These are phyloP conservation scores for Scytalidium lignicola DNA, from an alignment of 2,329 filamentous ascomycete species.

Conservation along the genomic window DNA sequence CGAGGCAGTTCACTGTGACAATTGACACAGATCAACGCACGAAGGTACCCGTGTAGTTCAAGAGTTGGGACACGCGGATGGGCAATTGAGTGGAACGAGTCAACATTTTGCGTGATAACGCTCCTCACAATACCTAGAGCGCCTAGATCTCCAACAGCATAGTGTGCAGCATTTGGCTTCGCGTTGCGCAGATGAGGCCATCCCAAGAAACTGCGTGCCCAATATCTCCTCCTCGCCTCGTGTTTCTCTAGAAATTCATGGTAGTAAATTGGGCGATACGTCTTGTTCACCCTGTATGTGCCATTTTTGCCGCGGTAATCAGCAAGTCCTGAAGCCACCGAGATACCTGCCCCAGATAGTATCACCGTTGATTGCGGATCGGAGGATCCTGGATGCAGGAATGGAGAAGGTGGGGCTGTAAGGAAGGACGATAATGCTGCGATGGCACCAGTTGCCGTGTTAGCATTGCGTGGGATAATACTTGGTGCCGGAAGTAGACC, in stretches of 20 bases:
- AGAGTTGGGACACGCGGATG: conserved; percentile 72
- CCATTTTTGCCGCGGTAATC: conserved; percentile 89
- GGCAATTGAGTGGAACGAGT: conserved; percentile 80
- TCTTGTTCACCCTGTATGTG: conserved; percentile 88
- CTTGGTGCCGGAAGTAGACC: conserved; percentile 70
- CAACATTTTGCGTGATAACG: conserved; percentile 94
- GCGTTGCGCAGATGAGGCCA: conserved; percentile 79
- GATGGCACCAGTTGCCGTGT: conserved; percentile 66
- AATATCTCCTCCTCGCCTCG: conserved; percentile 86
- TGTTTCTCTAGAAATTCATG: conserved; percentile 81
- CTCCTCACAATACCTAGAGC: conserved; percentile 65
- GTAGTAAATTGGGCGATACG: conserved; percentile 87
- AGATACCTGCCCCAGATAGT: conserved; percentile 83
- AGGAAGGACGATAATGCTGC: conserved; percentile 75
- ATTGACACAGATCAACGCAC: conserved; percentile 73
- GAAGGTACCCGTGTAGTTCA: conserved; percentile 88
- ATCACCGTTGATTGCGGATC: conserved; percentile 48
- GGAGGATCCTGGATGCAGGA: conserved; percentile 34
- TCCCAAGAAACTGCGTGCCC: conserved; percentile 90
- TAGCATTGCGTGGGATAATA: conserved; percentile 69
- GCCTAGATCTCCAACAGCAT: conserved; percentile 68
- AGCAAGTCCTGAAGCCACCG: conserved; percentile 84
- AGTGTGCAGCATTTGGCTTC: conserved; percentile 74
- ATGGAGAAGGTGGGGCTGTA: conserved; percentile 48
- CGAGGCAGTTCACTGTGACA: conserved; percentile 70